Evolutionary conservation across 257 asterid genomes (phyloP), one percentile per base, ranked within the genome.

Genomic region (Sherardia arvensis): DNA sequence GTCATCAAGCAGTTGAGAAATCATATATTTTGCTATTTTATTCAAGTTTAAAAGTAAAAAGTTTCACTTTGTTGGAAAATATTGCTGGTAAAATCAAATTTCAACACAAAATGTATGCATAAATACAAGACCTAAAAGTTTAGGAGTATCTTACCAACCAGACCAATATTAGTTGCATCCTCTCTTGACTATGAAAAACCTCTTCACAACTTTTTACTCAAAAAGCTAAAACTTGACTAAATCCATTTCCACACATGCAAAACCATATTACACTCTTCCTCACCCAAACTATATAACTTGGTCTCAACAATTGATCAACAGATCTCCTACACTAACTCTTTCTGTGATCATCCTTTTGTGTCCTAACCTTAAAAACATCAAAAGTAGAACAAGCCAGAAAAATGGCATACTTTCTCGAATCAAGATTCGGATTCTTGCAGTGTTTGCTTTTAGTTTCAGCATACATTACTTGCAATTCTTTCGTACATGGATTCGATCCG

Each of bases 91-190:
- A 73, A 62, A 55, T 22, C 59, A 53, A 62, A 23, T 64, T 59
- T 8, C 34, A 0, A 40, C 17, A 4, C 43, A 58, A 58, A 25
- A 69, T 43, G 61, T 61, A 27, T 21, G 20, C 36, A 48, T 48
- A 43, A 43, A 15, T 43, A 53, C 30, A 29, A 23, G 69, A 65
- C 17, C 65, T 1, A 56, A 43, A 28, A 40, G 68, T 32, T 85
- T 66, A 54, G 58, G 81, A 78, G 69, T 47, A 61, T 73, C 71
- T 59, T 85, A 85, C 91, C 95, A 84, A 90, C 87, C 78, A 74
- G 71, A 62, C 76, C 64, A 23, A 47, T 49, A 77, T 84, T 87
- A 75, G 94, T 81, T 87, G 57, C 91, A 91, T 85, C 96, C 82
- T 83, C 96, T 79, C 77, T 91, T 91, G 98, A 91, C 96, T 79